Conservation (phyloP, 2,329 filamentous ascomycete genomes). For the Zymoseptoria crescenta region DNA sequence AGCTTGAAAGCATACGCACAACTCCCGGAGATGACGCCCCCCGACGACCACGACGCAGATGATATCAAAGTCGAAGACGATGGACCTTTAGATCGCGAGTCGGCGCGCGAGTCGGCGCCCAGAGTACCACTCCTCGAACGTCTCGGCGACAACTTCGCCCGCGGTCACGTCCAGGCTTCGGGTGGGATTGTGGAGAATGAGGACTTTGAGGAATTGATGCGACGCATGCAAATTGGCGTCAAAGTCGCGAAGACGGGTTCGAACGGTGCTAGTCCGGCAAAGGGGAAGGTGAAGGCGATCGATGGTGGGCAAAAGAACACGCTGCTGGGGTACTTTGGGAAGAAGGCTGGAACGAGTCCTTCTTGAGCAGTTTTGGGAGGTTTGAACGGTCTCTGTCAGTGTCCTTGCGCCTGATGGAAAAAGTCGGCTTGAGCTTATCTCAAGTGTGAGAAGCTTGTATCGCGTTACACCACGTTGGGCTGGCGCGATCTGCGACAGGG, state of each 20-base stretch:
- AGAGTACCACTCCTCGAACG: slow-evolving; percentile 36
- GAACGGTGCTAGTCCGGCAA: slow-evolving; percentile 23
- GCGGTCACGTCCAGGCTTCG: slow-evolving; percentile 60
- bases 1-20: slow-evolving; percentile 46
- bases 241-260: slow-evolving; percentile 36
- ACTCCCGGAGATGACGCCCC: slow-evolving; percentile 15
- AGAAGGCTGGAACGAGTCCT: background rate
- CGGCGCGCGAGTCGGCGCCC: slow-evolving; percentile 7
- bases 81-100: background rate
- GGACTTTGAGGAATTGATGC: slow-evolving; percentile 59
- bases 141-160: slow-evolving; percentile 56
- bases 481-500: no score
- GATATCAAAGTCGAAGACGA: background rate
- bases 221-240: slow-evolving; percentile 51
- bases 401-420: no score
- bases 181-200: slow-evolving; percentile 54
- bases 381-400: no score
- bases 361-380: background rate
- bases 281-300: slow-evolving; percentile 6
- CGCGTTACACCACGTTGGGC: no score
- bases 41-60: slow-evolving; percentile 32
- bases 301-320: slow-evolving; percentile 14
- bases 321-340: slow-evolving; percentile 12
- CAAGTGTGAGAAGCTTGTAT: no score
- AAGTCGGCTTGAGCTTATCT: no score